Evolutionary conservation across 495 filamentous ascomycete species (phyloP).

Genomic region (Daldinia vernicosa): DNA sequence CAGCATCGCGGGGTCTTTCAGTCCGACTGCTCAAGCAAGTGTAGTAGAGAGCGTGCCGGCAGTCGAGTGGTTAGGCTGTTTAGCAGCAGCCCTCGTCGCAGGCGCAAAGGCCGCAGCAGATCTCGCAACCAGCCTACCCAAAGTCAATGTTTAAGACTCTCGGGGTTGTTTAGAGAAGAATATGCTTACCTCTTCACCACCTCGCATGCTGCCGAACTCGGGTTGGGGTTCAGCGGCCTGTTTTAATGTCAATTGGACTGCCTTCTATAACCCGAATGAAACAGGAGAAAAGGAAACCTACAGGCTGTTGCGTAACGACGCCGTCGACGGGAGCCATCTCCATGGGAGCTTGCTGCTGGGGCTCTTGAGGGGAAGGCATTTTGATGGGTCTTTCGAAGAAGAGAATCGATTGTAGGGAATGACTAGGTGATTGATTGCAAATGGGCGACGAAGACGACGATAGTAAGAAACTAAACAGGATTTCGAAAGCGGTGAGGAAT

Average conservation of each 20-base stretch:
- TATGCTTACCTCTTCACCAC: slow-evolving; percentile 39
- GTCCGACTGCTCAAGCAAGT: neutral
- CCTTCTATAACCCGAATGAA: neutral
- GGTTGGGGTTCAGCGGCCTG: slow-evolving; percentile 44
- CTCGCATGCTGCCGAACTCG: slow-evolving; percentile 40
- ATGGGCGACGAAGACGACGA: slow-evolving; percentile 17
- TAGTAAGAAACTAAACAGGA: neutral
- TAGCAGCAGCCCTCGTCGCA: slow-evolving; percentile 50
- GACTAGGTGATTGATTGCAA: slow-evolving; percentile 7
- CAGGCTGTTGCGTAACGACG: slow-evolving; percentile 46
- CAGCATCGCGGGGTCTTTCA: slow-evolving; percentile 8
- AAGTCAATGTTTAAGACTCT: neutral
- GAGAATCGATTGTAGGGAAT: neutral
- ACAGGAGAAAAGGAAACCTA: slow-evolving; percentile 23
- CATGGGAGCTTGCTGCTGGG: slow-evolving; percentile 50
- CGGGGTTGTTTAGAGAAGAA: neutral
- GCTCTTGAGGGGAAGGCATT: slow-evolving; percentile 45
- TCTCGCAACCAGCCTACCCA: slow-evolving; percentile 41
- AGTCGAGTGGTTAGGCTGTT: slow-evolving; percentile 7
- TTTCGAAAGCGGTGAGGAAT: slow-evolving; percentile 21
- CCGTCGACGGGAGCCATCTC: slow-evolving; percentile 40
- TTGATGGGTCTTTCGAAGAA: slow-evolving; percentile 16
- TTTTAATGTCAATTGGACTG: neutral
- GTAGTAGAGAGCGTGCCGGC: neutral
- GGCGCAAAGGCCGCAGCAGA: slow-evolving; percentile 49